Percentiles rank a stretch among this genome's conserved stretches.
Evolutionary conservation across 2,329 filamentous ascomycete species (phyloP).

Genomic region (Venturia aucupariae): DNA sequence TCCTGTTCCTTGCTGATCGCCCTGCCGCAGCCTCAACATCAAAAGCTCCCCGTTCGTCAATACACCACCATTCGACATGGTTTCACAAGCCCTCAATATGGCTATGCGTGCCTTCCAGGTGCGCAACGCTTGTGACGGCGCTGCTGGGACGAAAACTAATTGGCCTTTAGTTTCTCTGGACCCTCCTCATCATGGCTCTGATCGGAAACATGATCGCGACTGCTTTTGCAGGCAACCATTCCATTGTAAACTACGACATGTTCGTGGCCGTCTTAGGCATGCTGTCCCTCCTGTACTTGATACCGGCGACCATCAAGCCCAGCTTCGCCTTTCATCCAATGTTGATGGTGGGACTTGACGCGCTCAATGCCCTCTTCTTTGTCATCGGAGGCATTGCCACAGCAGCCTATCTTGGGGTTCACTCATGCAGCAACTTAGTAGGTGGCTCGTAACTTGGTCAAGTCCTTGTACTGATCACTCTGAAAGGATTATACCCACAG

Average conservation of each 20-base stretch:
- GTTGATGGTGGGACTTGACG: constrained; percentile 48
- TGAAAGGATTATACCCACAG: constrained; percentile 32
- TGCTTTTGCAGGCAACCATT: constrained; percentile 40
- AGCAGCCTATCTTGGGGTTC: constrained; percentile 57
- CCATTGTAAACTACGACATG: constrained; percentile 54
- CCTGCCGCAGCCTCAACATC: background rate
- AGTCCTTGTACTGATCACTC: constrained; percentile 8
- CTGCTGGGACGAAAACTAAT: background rate
- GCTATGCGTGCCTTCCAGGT: constrained; percentile 35
- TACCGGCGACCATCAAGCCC: constrained; percentile 47
- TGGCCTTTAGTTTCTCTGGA: constrained; percentile 45
- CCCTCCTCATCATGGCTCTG: constrained; percentile 51
- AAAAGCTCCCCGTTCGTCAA: too few relatives aligned
- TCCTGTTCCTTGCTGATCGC: background rate
- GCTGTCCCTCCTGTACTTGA: constrained; percentile 55
- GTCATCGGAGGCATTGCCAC: constrained; percentile 63
- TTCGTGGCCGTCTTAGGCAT: constrained; percentile 60
- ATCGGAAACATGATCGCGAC: constrained; percentile 54
- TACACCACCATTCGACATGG: background rate
- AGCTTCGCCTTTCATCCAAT: constrained; percentile 42
- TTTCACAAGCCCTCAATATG: constrained; percentile 25
- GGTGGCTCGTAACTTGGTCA: constrained; percentile 21
- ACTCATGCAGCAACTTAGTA: constrained; percentile 56
- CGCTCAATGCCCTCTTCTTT: constrained; percentile 54
- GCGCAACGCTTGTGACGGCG: constrained; percentile 14